Base-by-base conservation (phyloP, 208 protist genomes). In the Leptomonas seymouri region DNA sequence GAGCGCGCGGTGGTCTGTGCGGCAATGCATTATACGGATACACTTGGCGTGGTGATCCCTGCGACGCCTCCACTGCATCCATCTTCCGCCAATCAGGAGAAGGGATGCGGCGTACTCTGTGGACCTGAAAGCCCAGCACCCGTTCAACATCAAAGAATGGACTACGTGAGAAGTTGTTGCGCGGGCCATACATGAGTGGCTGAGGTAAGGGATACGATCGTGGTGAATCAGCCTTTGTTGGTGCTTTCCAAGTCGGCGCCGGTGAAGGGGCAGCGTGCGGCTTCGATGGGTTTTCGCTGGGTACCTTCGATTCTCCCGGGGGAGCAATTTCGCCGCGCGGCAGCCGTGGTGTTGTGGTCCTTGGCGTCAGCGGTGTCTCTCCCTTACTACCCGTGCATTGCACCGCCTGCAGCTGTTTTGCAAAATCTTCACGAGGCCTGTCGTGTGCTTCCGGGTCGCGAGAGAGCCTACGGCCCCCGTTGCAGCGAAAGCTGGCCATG, bases 21-120 rank as follows among this genome's bases (percentile, higher is more conserved):
- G n/a, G n/a, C n/a, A n/a, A n/a, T n/a, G n/a, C n/a, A n/a, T n/a
- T n/a, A 14, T 31, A 23, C 14, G 23, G 49, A 4, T 15, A 23
- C 14, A 4, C 16, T 7, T 54, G 49, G 3, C 23, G 3, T 23
- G 9, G 18, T 23, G 23, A 14, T 28, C n/a, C 49, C 2, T 25
- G 54, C 7, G 34, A 8, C 54, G 3, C 54, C 18, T 23, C 20
- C 34, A 59, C 5, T 15, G 42, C 20, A 23, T 41, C 16, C 30
- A 59, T 4, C n/a, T n/a, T 41, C 36, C 34, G 34, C 54, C 54
- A 59, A 45, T 59, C 54, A 2, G 54, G 54, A 18, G 54, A 59
- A n/a, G 34, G 54, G 18, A 59, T n/a, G 34, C 54, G 54, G 3
- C 34, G 30, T 1, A 45, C n/a, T 6, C 6, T 12, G 6, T 23